These are phyloP conservation scores for Yamadazyma sp. DNA, from an alignment of 1,139 yeast genomes.

Conservation along the genomic window DNA sequence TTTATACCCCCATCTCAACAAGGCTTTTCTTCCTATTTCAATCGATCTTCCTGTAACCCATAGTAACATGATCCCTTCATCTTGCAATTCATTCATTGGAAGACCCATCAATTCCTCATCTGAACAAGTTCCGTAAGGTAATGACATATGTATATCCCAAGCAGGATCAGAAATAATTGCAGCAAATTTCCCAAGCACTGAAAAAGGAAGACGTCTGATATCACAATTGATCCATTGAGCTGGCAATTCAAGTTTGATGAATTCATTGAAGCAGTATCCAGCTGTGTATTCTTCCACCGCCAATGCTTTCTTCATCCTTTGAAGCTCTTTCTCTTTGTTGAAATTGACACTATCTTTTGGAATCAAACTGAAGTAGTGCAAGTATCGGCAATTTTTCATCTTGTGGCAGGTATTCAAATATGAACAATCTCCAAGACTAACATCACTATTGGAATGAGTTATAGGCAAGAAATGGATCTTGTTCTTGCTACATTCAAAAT, in stretches of 20 bases:
- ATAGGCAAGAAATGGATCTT: constrained; percentile 67
- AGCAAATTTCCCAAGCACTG: constrained; percentile 75
- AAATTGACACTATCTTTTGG: constrained; percentile 30
- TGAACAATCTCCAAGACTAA: constrained; percentile 84
- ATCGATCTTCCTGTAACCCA: constrained; percentile 97
- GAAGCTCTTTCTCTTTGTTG: constrained; percentile 10
- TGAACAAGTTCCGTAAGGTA: constrained; percentile 76
- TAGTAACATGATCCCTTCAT: constrained; percentile 76
- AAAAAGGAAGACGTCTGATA: constrained; percentile 68
- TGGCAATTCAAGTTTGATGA: constrained; percentile 37
- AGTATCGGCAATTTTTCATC: constrained; percentile 73
- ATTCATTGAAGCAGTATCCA: constrained; percentile 53
- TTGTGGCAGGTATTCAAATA: constrained; percentile 93
- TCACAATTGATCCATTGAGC: constrained; percentile 90
- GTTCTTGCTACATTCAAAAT: constrained; percentile 40
- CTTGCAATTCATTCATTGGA: constrained; percentile 68
- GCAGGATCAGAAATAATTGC: constrained; percentile 91
- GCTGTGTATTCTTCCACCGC: constrained; percentile 45
- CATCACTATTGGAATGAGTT: constrained; percentile 56
- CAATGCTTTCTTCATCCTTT: constrained; percentile 23
- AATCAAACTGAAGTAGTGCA: constrained; percentile 70
- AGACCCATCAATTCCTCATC: constrained; percentile 69
- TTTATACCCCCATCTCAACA: constrained; percentile 78
- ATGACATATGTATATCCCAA: constrained; percentile 83
- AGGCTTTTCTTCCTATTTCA: constrained; percentile 79